Conservation (phyloP, 768 basidiomycete species). For the Rhodosporidiobolus odoratus region DNA sequence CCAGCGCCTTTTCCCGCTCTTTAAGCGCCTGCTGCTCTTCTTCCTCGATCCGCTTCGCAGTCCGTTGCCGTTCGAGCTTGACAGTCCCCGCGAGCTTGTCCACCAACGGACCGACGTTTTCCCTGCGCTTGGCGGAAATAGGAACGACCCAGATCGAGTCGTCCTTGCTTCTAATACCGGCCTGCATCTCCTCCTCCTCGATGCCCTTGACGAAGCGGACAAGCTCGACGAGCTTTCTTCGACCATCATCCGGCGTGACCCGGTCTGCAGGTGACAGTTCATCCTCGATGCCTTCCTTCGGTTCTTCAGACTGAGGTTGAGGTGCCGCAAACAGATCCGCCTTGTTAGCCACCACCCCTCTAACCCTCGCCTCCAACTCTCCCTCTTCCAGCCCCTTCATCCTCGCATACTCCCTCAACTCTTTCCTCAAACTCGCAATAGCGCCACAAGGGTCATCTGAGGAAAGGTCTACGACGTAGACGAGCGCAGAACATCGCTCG, state of each 20-base stretch:
- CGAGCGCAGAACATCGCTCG: conserved; percentile 82
- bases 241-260: neutral
- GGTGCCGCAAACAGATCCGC: conserved; percentile 69
- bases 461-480: conserved; percentile 86
- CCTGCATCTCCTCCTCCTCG: conserved; percentile 40
- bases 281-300: conserved; percentile 49
- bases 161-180: conserved; percentile 52
- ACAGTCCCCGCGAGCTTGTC: conserved; percentile 65
- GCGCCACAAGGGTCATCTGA: conserved; percentile 70
- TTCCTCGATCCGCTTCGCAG: conserved; percentile 70
- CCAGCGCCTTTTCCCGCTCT: conserved; percentile 50
- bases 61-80: conserved; percentile 68
- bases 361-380: conserved; percentile 68
- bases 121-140: conserved; percentile 74
- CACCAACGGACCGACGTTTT: conserved; percentile 71
- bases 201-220: neutral
- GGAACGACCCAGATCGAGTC: conserved; percentile 57
- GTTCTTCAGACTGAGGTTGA: conserved; percentile 30
- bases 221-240: conserved; percentile 5
- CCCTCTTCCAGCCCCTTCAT: conserved; percentile 55
- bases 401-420: conserved; percentile 60
- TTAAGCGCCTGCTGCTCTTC: conserved; percentile 59
- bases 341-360: conserved; percentile 88
- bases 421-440: conserved; percentile 64
- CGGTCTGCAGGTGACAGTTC: conserved; percentile 48